Evolutionary conservation across 805 yeast genomes (phyloP), one percentile per base, ranked within the genome.

Genomic region (Tetrapisispora phaffii): DNA sequence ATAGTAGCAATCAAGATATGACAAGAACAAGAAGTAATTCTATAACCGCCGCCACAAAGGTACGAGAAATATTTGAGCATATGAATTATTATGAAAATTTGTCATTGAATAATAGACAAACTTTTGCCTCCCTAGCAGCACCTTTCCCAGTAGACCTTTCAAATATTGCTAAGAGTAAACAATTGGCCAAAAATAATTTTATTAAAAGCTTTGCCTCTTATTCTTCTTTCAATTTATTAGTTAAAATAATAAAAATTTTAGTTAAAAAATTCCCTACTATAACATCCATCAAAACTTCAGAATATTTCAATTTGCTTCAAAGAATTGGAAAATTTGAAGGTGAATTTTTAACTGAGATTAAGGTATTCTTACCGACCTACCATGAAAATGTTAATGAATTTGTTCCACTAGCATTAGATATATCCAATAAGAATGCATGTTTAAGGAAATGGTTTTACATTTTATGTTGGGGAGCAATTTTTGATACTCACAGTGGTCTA

Each of bases 101-200:
- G 2, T 39, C 54, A 8, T 29, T 50, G 23, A 48, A 57, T 28
- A 51, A 57, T 39, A 49, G 48, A 24, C 35, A 46, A 12, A 44
- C 58, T 7, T 53, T 54, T 37, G 23, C 45, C 7, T 39, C 48
- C 2, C 38, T 58, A n/a, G 51, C 56, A 39, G 57, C 62, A 16
- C 37, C 39, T 15, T 56, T 60, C 57, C 67, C 68, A 1, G 26
- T 48, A 33, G 67, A 65, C 1, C 42, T 63, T 29, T 51, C 56
- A 4, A 45, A 47, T 20, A 58, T 42, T 21, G 35, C 50, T 4
- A 56, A 57, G 44, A 47, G 53, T 13, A 64, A 64, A 44, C 22
- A 44, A 20, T 48, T 50, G 36, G 40, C 48, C 2, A 47, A 46
- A 4, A 29, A 31, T n/a, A 45, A 48, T 16, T 45, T 60, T 17